These are phyloP conservation scores for Phytophthora rubi DNA, from an alignment of 352 stramenopile species.

Conservation along the genomic window DNA sequence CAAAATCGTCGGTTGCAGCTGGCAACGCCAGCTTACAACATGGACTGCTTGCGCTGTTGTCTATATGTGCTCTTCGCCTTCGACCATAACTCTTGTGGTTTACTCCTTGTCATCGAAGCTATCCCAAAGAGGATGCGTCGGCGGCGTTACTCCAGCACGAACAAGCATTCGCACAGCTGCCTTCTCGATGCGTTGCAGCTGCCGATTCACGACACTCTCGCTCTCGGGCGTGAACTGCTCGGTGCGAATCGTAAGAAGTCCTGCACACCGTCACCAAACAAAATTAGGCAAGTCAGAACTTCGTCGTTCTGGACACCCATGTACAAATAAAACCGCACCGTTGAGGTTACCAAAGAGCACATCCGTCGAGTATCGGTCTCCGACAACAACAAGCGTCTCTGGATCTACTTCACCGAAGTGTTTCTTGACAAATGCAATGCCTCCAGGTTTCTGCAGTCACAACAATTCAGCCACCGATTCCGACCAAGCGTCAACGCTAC, in stretches of 20 bases:
- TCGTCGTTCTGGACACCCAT: not conserved
- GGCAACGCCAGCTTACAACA: not conserved
- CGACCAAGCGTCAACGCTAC: not conserved
- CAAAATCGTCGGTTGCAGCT: not conserved
- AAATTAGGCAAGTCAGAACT: constrained; percentile 5
- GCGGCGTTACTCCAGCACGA: constrained; percentile 46
- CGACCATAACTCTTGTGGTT: not conserved
- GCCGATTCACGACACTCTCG: constrained; percentile 71
- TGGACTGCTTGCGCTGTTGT: not conserved
- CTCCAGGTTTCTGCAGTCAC: constrained; percentile 86
- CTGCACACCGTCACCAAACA: constrained; percentile 39
- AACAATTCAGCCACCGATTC: not conserved
- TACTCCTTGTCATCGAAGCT: constrained; percentile 11
- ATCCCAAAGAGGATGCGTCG: constrained; percentile 54
- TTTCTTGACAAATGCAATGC: constrained; percentile 85
- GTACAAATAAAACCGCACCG: constrained; percentile 43
- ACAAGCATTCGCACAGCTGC: constrained; percentile 58
- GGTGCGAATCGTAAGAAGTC: constrained; percentile 96
- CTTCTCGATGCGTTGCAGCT: constrained; percentile 77
- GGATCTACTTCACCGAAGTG: constrained; percentile 85
- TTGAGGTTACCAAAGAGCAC: constrained; percentile 98
- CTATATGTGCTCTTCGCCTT: not conserved
- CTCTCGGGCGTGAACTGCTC: constrained; percentile 77
- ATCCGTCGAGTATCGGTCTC: constrained; percentile 97
- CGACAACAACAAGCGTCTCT: constrained; percentile 94